A percentile compares a stretch with the other conserved stretches of the same genome.
Evolutionary conservation across 805 yeast species (phyloP).

Genomic region (Lachancea sp.): DNA sequence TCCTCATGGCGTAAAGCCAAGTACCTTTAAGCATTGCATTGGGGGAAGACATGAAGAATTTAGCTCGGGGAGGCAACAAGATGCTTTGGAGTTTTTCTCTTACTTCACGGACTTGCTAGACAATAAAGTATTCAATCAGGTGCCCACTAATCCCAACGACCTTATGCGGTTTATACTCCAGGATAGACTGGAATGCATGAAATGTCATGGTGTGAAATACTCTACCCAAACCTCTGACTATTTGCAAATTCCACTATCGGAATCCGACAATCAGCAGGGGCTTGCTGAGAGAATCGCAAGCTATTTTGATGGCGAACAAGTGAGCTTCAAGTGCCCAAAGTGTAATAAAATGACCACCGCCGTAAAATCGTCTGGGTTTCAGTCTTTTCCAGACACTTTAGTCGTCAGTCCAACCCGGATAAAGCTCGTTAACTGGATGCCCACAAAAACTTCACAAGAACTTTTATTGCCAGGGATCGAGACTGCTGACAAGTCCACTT

Average conservation of each 20-base stretch:
- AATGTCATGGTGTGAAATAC: constrained; percentile 57
- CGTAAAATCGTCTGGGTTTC: constrained; percentile 22
- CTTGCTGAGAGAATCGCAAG: constrained; percentile 41
- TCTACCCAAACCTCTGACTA: constrained; percentile 52
- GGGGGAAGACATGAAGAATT: constrained; percentile 81
- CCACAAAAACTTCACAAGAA: constrained; percentile 73
- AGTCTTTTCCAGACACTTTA: constrained; percentile 61
- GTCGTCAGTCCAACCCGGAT: constrained; percentile 74
- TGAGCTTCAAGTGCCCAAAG: constrained; percentile 58
- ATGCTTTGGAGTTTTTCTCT: constrained; percentile 82
- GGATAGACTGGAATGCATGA: constrained; percentile 48
- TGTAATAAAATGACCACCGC: constrained; percentile 37
- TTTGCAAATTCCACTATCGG: constrained; percentile 48
- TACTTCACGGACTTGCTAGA: constrained; percentile 63
- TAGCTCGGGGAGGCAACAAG: constrained; percentile 84
- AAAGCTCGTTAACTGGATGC: constrained; percentile 83
- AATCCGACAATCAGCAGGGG: constrained; percentile 38
- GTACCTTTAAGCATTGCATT: constrained; percentile 64
- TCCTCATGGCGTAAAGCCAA: constrained; percentile 73
- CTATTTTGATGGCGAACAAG: constrained; percentile 47
- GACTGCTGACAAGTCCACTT: constrained; percentile 21
- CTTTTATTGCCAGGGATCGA: constrained; percentile 40
- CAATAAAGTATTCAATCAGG: constrained; percentile 32
- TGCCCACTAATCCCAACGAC: constrained; percentile 41
- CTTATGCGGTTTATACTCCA: constrained; percentile 59